phyloP scores from a whole-genome alignment of 2,329 filamentous ascomycete species.

The Lanzia echinophila region DNA sequence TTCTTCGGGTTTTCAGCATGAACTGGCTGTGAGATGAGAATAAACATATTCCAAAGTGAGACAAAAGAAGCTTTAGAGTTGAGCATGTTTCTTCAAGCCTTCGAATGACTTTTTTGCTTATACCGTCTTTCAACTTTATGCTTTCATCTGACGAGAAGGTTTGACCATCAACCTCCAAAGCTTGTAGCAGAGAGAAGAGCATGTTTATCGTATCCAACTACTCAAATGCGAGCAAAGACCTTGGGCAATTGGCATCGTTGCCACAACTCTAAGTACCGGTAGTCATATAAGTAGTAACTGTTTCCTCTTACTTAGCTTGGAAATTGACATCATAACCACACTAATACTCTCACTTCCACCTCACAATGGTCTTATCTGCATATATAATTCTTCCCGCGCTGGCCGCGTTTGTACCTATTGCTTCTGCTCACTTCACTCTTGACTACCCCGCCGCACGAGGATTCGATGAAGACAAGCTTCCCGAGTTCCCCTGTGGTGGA shows the following conservation, averaged over 20 bases:
- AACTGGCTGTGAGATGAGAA: too few relatives aligned
- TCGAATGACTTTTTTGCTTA: neutral
- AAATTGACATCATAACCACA: neutral
- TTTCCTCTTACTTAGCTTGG: neutral
- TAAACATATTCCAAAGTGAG: neutral
- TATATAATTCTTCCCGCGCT: slow-evolving; percentile 28
- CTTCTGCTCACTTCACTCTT: slow-evolving; percentile 51
- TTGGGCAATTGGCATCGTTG: neutral
- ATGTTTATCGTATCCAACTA: neutral
- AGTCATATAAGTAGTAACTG: neutral
- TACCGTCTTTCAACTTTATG: neutral
- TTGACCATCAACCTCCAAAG: too few relatives aligned
- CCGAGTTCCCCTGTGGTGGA: slow-evolving; percentile 38
- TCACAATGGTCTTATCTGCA: neutral
- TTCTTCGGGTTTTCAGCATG: too few relatives aligned
- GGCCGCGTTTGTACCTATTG: slow-evolving; percentile 31
- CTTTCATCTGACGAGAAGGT: neutral
- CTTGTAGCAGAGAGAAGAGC: neutral
- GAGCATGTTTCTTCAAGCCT: neutral
- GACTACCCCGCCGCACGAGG: slow-evolving; percentile 46
- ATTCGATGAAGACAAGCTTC: slow-evolving; percentile 35
- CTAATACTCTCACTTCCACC: neutral
- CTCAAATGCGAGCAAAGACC: neutral
- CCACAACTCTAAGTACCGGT: neutral
- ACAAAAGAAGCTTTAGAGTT: neutral